A percentile compares a stretch with the other conserved stretches of the same genome.
Evolutionary conservation across 305 asterid genomes (phyloP).

Genomic region (Nicotiana rustica): DNA sequence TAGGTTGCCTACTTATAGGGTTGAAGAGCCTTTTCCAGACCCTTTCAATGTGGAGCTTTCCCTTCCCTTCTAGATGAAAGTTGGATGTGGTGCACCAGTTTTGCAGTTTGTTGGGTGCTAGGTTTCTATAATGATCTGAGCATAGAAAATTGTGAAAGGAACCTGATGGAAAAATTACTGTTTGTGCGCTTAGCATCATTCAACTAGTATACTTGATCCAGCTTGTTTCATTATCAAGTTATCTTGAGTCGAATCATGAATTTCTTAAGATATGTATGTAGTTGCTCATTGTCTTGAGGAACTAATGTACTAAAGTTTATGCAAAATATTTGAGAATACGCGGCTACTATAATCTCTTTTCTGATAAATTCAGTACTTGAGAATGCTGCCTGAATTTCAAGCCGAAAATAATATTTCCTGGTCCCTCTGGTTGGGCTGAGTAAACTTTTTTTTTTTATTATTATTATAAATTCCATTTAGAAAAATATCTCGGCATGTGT

Average conservation of each 20-base stretch:
- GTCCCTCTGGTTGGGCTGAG: background rate
- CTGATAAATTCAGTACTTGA: slow-evolving; percentile 11
- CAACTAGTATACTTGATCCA: background rate
- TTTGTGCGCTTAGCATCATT: background rate
- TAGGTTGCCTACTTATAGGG: background rate
- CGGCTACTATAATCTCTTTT: background rate
- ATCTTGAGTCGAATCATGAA: background rate
- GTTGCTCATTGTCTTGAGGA: background rate
- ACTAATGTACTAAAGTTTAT: slow-evolving; percentile 7
- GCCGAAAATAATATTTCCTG: background rate
- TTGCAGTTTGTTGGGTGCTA: slow-evolving; percentile 16
- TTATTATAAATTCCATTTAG: background rate
- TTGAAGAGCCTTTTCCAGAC: background rate
- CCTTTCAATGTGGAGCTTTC: background rate
- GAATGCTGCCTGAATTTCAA: slow-evolving; percentile 20
- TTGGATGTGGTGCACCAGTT: background rate
- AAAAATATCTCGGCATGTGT: background rate
- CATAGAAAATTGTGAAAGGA: background rate
- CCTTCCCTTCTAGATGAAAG: background rate
- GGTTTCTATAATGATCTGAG: background rate
- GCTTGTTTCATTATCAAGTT: slow-evolving; percentile 7
- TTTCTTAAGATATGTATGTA: background rate
- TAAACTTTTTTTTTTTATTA: background rate
- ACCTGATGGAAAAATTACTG: background rate
- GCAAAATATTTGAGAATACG: background rate